Base-by-base conservation (phyloP, 148 eudicot genomes). In the Drosera capensis region DNA sequence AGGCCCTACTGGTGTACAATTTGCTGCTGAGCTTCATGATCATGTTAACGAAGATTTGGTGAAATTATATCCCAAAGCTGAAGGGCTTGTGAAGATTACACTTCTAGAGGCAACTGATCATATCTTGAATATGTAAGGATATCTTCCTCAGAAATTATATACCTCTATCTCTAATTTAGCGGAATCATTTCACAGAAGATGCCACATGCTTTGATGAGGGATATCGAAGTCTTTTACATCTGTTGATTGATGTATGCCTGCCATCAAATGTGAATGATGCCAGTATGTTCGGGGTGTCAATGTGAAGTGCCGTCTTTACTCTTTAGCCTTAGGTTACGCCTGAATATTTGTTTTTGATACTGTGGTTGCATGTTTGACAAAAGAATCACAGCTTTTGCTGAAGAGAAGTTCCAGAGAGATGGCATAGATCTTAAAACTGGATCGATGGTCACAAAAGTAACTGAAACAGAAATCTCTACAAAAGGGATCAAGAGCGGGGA, bases 1-100 rank as follows among this genome's bases (percentile, higher is more conserved):
- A 35, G 86, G 86, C 3, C 86, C 86, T 7, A 60, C 81, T 18
- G 86, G 86, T 23, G 78, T 79, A 6, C 81, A 79, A 59, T 79
- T 79, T 64, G 75, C 78, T 2, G 86, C 86, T 0, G 86, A 72
- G 46, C 57, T 79, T 8, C 78, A 79, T 56, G 86, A 79, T 58
- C 75, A 49, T 57, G 67, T 79, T 14, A 62, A 62, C 9, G 81
- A 75, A 28, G 86, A 79, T 52, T 45, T 79, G 45, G 57, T 56
- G 19, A 70, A 47, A 8, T 51, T 79, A 30, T 79, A 79, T 45
- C 86, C 86, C 13, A 18, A 39, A 7, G 64, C 71, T 13, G 69
- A 79, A 57, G 64, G 62, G 3, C 62, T 68, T 13, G 73, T 74
- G 44, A 57, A 49, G 34, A 74, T 79, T 18, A 65, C 81, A 20